Base-by-base conservation (phyloP, 257 asterid genomes). In the Jasminum sambac region DNA sequence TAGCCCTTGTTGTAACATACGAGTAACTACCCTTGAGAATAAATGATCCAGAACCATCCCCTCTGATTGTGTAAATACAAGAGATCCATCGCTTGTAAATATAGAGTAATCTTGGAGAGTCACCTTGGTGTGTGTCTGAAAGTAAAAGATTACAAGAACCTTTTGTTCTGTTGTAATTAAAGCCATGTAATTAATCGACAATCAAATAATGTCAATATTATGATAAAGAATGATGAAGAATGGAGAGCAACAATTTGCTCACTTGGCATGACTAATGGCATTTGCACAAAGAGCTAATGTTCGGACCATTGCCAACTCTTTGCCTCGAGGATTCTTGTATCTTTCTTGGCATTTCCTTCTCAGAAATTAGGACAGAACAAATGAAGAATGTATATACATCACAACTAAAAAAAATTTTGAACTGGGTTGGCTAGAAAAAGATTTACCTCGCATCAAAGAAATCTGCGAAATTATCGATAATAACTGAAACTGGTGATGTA, bases 11-110 rank as follows among this genome's bases (percentile, higher is more conserved):
- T 25, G 67, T 60, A 59, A 44, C 34, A 44, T 78, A 81, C 23
- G 81, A 78, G 72, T 76, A 57, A 72, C 72, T 72, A 43, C 78
- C 84, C 85, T 68, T 80, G 67, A 93, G 81, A 64, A 82, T 72
- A 79, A 86, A 88, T 16, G 92, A 88, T 71, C 93, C 90, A 11
- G 74, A 75, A 8, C 86, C 91, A 72, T 84, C 88, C 64, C 81
- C 90, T 87, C 77, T 83, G 44, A 88, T 83, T 4, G 89, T 80
- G 88, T 89, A 94, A 68, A 94, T 83, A 78, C 87, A 85, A 66
- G 96, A 85, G 39, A 78, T 82, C 99, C 99, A 94, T 88, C 91
- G 88, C 89, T 85, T 91, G 79, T 86, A 91, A 57, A 94, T 84
- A 76, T 85, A 94, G 70, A 94, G 84, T 88, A 86, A 80, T 73